A percentile compares a stretch with the other conserved stretches of the same genome.
These are phyloP conservation scores for Nicotiana tomentosiformis DNA, from an alignment of 257 asterid species.

Conservation along the genomic window DNA sequence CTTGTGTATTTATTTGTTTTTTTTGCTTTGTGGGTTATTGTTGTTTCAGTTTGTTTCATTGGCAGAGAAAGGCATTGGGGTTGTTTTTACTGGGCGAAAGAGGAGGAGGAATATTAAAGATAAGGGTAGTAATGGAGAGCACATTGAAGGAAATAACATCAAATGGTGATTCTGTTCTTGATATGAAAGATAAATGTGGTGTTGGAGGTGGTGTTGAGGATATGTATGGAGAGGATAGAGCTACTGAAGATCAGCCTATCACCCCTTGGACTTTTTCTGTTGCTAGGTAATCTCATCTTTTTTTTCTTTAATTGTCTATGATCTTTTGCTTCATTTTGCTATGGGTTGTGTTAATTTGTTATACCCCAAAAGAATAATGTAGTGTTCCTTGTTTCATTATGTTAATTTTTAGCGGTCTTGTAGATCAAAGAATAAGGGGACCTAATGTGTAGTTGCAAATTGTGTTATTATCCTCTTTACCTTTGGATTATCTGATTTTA, in stretches of 20 bases:
- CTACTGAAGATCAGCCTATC: slow-evolving; percentile 70
- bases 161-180: slow-evolving; percentile 62
- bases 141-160: slow-evolving; percentile 40
- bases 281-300: slow-evolving; percentile 55
- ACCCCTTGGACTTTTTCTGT: slow-evolving; percentile 85
- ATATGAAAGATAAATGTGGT: slow-evolving; percentile 48
- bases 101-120: slow-evolving; percentile 20
- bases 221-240: slow-evolving; percentile 84
- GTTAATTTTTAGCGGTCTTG: neutral
- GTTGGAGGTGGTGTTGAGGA: slow-evolving; percentile 84
- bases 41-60: slow-evolving; percentile 34
- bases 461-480: neutral
- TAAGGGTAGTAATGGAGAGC: slow-evolving; percentile 44
- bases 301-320: neutral
- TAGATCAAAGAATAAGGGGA: neutral
- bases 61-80: slow-evolving; percentile 47
- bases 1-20: neutral
- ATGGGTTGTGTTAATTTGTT: neutral
- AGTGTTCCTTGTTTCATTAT: neutral
- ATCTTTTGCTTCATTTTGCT: neutral
- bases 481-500: neutral
- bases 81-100: slow-evolving; percentile 10
- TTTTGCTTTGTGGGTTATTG: slow-evolving; percentile 9
- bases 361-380: neutral
- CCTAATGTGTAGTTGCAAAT: neutral